Conservation (phyloP, 2,329 filamentous ascomycete genomes). For the Aspergillus quadricinctus region DNA sequence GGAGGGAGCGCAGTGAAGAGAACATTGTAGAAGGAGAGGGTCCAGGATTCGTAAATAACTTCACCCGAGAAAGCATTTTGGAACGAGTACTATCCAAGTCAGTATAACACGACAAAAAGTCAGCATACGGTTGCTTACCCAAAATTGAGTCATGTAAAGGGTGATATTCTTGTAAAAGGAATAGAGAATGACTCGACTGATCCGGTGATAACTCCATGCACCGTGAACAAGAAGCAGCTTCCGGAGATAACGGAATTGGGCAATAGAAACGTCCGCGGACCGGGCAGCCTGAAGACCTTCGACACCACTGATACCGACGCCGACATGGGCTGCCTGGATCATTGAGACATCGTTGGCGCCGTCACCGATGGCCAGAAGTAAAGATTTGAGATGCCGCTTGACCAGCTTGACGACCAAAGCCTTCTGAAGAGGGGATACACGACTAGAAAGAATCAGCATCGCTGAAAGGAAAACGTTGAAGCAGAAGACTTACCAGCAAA, state of each 20-base stretch:
- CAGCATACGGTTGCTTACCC: constrained; percentile 57
- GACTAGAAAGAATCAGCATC: constrained; percentile 47
- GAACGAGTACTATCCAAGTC: constrained; percentile 72
- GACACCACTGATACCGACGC: constrained; percentile 92
- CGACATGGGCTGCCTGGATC: constrained; percentile 98
- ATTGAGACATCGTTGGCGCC: constrained; percentile 99
- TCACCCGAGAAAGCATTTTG: constrained; percentile 97
- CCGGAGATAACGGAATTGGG: constrained; percentile 88
- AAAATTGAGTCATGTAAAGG: constrained; percentile 98
- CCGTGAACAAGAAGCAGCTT: constrained; percentile 94
- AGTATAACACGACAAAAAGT: constrained; percentile 2
- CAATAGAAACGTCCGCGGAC: constrained; percentile 93
- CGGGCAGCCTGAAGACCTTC: constrained; percentile 95
- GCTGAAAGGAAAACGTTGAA: background rate
- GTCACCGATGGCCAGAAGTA: constrained; percentile 92
- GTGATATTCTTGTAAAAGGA: constrained; percentile 99
- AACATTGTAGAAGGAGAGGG: constrained; percentile 98
- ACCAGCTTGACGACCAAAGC: constrained; percentile 97
- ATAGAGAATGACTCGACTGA: constrained; percentile 95
- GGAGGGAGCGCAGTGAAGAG: constrained; percentile 94
- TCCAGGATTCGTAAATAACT: constrained; percentile 99
- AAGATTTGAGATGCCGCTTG: constrained; percentile 86
- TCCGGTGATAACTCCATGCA: constrained; percentile 94
- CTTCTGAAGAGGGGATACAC: constrained; percentile 95
- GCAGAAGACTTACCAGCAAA: constrained; percentile 62